A percentile compares a stretch with the other conserved stretches of the same genome.
Evolutionary conservation across 2,329 filamentous ascomycete genomes (phyloP).

Genomic region (Colletotrichum cordylinicola): DNA sequence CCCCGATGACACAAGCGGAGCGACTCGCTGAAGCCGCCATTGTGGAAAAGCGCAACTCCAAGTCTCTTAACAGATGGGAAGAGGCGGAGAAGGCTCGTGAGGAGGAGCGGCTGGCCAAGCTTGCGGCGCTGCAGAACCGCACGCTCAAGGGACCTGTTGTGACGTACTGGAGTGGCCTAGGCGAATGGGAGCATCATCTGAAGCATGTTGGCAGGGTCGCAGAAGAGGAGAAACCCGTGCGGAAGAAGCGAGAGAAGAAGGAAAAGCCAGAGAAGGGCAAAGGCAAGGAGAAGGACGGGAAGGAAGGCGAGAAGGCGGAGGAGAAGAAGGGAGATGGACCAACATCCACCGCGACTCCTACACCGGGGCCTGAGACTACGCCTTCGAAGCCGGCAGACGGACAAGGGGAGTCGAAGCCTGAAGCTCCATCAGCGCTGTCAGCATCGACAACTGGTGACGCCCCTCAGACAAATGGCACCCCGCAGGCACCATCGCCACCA

Average conservation of each 20-base stretch:
- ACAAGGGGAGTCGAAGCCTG: neutral
- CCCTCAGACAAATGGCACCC: neutral
- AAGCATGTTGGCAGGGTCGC: constrained; percentile 72
- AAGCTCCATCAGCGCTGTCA: neutral
- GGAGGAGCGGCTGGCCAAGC: constrained; percentile 80
- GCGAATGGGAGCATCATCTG: constrained; percentile 79
- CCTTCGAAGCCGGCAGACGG: neutral
- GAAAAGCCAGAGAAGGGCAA: constrained; percentile 43
- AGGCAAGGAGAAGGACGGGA: constrained; percentile 30
- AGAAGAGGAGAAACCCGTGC: constrained; percentile 62
- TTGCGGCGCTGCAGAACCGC: constrained; percentile 87
- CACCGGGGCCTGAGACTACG: neutral
- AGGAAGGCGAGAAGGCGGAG: constrained; percentile 13
- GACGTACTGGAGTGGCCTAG: constrained; percentile 92
- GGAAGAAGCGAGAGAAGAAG: constrained; percentile 62
- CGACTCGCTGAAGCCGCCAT: constrained; percentile 81
- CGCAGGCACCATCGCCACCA: neutral
- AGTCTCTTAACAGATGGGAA: constrained; percentile 93
- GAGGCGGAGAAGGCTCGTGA: constrained; percentile 88
- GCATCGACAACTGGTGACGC: neutral
- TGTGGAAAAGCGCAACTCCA: constrained; percentile 86
- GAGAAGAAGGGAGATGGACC: neutral
- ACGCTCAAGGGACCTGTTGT: constrained; percentile 89
- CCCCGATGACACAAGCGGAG: constrained; percentile 86
- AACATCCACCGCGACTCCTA: neutral